These are phyloP conservation scores for Salix arbutifolia DNA, from an alignment of 345 rosid species.

Conservation along the genomic window DNA sequence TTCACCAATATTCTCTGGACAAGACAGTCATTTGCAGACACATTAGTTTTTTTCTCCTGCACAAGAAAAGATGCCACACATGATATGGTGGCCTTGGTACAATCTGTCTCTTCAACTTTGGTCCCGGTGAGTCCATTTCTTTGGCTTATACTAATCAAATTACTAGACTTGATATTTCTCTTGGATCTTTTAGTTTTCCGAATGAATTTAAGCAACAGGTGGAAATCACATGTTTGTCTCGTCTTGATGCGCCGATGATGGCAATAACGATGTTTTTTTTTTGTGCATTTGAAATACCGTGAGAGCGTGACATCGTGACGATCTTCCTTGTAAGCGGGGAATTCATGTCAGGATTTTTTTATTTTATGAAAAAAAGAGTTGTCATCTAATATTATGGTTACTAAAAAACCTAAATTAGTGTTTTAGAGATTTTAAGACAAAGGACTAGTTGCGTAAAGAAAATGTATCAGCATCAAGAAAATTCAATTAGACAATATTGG, in stretches of 20 bases:
- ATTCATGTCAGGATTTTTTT: too few relatives aligned
- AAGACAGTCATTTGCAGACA: neutral
- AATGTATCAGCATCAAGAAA: too few relatives aligned
- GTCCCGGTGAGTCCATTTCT: constrained; percentile 24
- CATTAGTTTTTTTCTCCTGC: neutral
- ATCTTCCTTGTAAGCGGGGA: too few relatives aligned
- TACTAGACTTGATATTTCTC: neutral
- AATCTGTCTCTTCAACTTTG: constrained; percentile 30
- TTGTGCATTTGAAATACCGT: too few relatives aligned
- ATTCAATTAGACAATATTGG: too few relatives aligned
- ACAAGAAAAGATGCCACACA: neutral
- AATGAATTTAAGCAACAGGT: neutral
- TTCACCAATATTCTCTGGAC: neutral
- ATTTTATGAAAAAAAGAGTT: too few relatives aligned
- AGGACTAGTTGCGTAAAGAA: too few relatives aligned
- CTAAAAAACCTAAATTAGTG: too few relatives aligned
- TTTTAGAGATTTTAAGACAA: too few relatives aligned
- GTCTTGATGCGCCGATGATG: neutral
- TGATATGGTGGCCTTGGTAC: constrained; percentile 30
- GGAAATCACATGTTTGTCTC: neutral
- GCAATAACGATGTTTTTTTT: neutral
- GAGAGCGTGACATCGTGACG: too few relatives aligned
- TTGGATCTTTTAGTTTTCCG: neutral
- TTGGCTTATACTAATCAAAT: neutral
- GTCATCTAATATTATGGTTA: too few relatives aligned